Conservation (phyloP, 2,329 filamentous ascomycete species). For the Neophaeococcomyces mojaviensis region DNA sequence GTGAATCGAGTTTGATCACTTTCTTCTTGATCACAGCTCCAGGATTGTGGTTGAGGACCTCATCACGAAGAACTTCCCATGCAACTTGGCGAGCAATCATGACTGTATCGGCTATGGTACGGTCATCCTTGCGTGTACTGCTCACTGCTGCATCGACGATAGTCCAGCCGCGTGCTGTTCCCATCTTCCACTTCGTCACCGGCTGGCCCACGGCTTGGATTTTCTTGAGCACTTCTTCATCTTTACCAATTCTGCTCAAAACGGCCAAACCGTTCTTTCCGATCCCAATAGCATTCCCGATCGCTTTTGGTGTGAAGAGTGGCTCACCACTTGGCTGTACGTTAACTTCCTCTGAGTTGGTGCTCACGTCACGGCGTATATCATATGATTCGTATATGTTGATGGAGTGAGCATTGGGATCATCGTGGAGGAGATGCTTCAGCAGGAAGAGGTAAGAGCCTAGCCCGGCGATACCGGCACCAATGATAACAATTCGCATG, state of each 20-base stretch:
- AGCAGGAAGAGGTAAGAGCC: conserved; percentile 33
- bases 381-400: conserved; percentile 37
- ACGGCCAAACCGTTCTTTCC: conserved; percentile 35
- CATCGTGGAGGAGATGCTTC: conserved; percentile 31
- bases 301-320: conserved; percentile 28
- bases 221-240: conserved; percentile 20
- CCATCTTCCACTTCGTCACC: conserved; percentile 27
- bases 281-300: conserved; percentile 34
- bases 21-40: conserved; percentile 29
- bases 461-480: conserved; percentile 37
- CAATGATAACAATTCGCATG: conserved; percentile 39
- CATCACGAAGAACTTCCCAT: conserved; percentile 31
- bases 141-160: conserved; percentile 25
- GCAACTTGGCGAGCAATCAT: conserved; percentile 33
- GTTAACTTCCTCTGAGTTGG: conserved; percentile 2
- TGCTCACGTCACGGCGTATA: conserved; percentile 21
- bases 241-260: conserved; percentile 27
- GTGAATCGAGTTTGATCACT: conserved; percentile 24
- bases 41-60: conserved; percentile 26
- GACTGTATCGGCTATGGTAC: conserved; percentile 17
- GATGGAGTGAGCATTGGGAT: conserved; percentile 22
- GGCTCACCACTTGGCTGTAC: conserved; percentile 1
- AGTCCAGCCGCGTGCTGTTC: conserved; percentile 29
- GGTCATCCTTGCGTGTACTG: conserved; percentile 6
- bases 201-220: conserved; percentile 26